Conservation (phyloP, 306 rosid species). For the Medicago arabica region DNA sequence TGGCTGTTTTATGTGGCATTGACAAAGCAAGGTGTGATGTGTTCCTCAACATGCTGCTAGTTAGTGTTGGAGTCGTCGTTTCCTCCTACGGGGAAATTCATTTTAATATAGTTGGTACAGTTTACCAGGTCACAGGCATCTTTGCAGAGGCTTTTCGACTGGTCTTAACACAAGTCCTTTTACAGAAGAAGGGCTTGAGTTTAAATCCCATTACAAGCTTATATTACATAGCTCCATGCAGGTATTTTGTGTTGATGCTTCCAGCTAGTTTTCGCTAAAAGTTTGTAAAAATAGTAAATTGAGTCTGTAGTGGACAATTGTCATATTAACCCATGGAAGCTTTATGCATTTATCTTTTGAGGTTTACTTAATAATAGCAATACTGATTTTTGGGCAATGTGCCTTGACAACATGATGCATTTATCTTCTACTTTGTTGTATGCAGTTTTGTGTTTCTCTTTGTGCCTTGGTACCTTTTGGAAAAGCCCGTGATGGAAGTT, state of each 20-base stretch:
- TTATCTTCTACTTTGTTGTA: slow-evolving; percentile 28
- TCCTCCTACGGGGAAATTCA: slow-evolving; percentile 96
- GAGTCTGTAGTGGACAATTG: neutral
- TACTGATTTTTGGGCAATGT: neutral
- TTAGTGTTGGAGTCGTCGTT: slow-evolving; percentile 95
- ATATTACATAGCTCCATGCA: slow-evolving; percentile 98
- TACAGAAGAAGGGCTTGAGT: slow-evolving; percentile 92
- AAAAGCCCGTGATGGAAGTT: slow-evolving; percentile 84
- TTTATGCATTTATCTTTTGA: neutral
- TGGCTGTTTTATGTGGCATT: slow-evolving; percentile 89
- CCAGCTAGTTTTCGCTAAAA: slow-evolving; percentile 23
- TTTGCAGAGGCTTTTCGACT: slow-evolving; percentile 96
- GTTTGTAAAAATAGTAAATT: neutral
- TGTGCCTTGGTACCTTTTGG: slow-evolving; percentile 91
- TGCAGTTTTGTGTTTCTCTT: slow-evolving; percentile 91
- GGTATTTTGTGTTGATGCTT: slow-evolving; percentile 55
- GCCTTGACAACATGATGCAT: slow-evolving; percentile 3
- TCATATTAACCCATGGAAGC: neutral
- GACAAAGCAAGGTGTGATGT: slow-evolving; percentile 94
- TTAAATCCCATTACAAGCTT: slow-evolving; percentile 92
- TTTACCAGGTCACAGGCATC: slow-evolving; percentile 94
- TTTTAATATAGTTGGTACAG: slow-evolving; percentile 87
- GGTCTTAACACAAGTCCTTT: slow-evolving; percentile 95
- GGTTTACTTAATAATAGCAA: neutral
- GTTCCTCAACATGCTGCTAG: slow-evolving; percentile 91